Conservation (phyloP, 2,329 filamentous ascomycete species). For the Sclerotinia spermophila region DNA sequence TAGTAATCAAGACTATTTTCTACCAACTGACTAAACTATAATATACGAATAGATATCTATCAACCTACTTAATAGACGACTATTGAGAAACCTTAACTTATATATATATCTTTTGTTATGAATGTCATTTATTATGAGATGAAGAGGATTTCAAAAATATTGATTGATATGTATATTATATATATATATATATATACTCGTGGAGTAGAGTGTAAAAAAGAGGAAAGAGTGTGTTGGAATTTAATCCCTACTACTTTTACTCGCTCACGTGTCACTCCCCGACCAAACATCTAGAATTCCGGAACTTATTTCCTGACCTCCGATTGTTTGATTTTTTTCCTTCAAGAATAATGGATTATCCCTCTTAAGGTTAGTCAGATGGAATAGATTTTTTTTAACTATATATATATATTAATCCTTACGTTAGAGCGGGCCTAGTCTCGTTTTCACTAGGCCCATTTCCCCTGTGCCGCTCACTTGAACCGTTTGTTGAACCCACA, state of each 20-base stretch:
- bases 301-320: background rate
- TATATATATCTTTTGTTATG: no score
- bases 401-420: no score
- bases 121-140: no score
- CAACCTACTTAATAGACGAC: no score
- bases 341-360: background rate
- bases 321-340: background rate
- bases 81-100: no score
- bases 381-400: background rate
- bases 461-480: slow-evolving; percentile 1
- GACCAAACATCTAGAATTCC: slow-evolving; percentile 1
- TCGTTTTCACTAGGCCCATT: background rate
- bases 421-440: background rate
- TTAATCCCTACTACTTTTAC: background rate
- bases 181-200: no score
- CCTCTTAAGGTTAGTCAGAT: background rate
- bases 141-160: no score
- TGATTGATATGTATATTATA: no score
- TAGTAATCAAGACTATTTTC: no score
- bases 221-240: background rate
- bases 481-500: background rate
- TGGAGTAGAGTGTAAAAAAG: no score
- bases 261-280: background rate
- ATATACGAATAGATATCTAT: no score
- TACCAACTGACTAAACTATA: no score